A percentile compares a stretch with the other conserved stretches of the same genome.
These are phyloP conservation scores for Pichia gijzeniarum DNA, from an alignment of 805 yeast species.

Conservation along the genomic window DNA sequence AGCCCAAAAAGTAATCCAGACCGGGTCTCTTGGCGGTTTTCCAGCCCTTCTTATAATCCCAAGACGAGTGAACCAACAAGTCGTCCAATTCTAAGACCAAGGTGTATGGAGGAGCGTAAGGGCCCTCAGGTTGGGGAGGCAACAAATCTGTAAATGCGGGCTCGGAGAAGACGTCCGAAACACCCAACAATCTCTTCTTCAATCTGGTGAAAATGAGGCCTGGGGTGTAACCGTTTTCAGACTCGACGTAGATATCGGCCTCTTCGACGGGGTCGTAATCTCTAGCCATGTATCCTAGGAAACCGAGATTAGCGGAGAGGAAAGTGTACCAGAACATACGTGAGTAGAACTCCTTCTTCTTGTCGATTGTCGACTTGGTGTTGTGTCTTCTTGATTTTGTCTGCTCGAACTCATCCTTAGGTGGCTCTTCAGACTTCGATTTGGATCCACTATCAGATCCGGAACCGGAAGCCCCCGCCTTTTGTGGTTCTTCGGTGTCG, in stretches of 20 bases:
- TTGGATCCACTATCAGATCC: background rate
- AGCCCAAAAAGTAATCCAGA: conserved; percentile 90
- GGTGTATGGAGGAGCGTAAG: conserved; percentile 88
- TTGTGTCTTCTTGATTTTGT: conserved; percentile 45
- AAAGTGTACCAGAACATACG: conserved; percentile 60
- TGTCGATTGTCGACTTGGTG: conserved; percentile 62
- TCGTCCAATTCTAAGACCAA: conserved; percentile 87
- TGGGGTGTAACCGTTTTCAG: conserved; percentile 67
- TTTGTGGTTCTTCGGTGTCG: conserved; percentile 38
- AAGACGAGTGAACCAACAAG: conserved; percentile 80
- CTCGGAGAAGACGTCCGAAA: conserved; percentile 80
- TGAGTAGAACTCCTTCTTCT: conserved; percentile 77
- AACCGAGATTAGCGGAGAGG: conserved; percentile 48
- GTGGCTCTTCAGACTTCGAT: conserved; percentile 6
- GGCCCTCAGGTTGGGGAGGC: conserved; percentile 88
- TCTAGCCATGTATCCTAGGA: conserved; percentile 63
- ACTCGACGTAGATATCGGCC: conserved; percentile 32
- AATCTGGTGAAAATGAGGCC: conserved; percentile 61
- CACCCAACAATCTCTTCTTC: conserved; percentile 61
- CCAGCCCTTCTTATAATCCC: conserved; percentile 95
- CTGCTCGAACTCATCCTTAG: conserved; percentile 28
- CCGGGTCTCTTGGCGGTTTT: conserved; percentile 99
- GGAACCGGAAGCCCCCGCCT: no score
- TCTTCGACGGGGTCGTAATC: conserved; percentile 82
- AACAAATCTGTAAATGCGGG: conserved; percentile 90